Evolutionary conservation across 169 alveolate species (phyloP).

Genomic region (Theileria annulata): DNA sequence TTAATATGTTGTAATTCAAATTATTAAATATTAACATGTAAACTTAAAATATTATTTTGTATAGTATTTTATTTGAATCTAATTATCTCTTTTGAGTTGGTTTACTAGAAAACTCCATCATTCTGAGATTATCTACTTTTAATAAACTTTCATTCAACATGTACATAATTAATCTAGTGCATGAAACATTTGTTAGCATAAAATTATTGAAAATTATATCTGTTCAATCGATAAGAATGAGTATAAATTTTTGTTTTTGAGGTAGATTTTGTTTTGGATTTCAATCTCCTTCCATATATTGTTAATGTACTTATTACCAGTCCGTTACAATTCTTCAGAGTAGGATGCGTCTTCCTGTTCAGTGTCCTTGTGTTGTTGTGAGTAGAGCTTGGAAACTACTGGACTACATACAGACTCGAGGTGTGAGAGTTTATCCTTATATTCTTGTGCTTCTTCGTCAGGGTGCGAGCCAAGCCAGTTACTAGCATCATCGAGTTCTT

Average conservation of each 20-base stretch:
- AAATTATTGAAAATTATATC: neutral
- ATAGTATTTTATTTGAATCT: too few relatives aligned
- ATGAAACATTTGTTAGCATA: neutral
- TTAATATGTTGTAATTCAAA: too few relatives aligned
- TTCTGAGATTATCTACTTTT: too few relatives aligned
- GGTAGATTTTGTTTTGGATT: neutral
- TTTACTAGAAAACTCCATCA: neutral
- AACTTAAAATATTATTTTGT: too few relatives aligned
- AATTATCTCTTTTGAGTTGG: neutral
- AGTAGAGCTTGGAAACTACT: constrained; percentile 89
- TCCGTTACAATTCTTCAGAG: constrained; percentile 9
- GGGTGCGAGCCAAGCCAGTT: constrained; percentile 90
- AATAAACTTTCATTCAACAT: too few relatives aligned
- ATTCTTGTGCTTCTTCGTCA: constrained; percentile 90
- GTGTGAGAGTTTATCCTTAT: constrained; percentile 88
- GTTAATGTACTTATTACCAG: neutral
- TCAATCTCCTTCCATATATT: neutral
- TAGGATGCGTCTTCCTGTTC: constrained; percentile 11
- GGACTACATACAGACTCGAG: constrained; percentile 95
- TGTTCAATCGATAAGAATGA: neutral
- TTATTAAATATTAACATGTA: too few relatives aligned
- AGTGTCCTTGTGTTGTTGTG: constrained; percentile 11
- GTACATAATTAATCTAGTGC: neutral
- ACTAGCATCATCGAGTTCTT: constrained; percentile 89
- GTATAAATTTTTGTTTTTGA: neutral